Evolutionary conservation across 768 basidiomycete genomes (phyloP), one percentile per base, ranked within the genome.

Genomic region (Russula brevipes): DNA sequence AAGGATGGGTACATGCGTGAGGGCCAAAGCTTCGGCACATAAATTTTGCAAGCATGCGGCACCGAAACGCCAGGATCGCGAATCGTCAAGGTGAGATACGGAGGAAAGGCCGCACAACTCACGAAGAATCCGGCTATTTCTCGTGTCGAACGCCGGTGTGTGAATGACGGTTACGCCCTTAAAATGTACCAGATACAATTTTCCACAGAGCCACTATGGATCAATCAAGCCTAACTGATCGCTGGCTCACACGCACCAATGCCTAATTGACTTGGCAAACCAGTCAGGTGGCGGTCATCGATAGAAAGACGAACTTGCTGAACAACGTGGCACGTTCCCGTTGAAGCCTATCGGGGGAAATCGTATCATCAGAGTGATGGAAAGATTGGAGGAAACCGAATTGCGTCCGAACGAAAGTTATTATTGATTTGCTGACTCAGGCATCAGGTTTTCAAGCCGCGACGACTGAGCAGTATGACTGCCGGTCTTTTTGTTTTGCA

Each of bases 331-430:
- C 12, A 19, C 38, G 9, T 24, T 35, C n/a, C 7, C 36, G 19
- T 63, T 42, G 39, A 56, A 41, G 24, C 35, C 41, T 51, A 54
- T 64, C 41, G 51, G n/a, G 14, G 63, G 45, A 50, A 51, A 51
- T 51, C 54, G 11, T 35, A 30, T 35, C 19, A 35, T 59, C 58
- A 19, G 47, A 59, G 50, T 24, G 35, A n/a, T n/a, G 24, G 41
- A 5, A 24, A 38, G 5, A 17, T 54, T 16, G 4, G 41, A 14
- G n/a, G 41, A 11, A 36, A 36, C 41, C 42, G 47, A 64, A 58
- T 54, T 30, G 19, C 30, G 39, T 50, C 45, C 44, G 19, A 39
- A 59, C 39, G 39, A 39, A 24, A 47, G 45, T 41, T 11, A 38
- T 63, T 45, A 38, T 63, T 45, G 35, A 54, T 58, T 53, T 9